Percentiles rank a stretch among this genome's conserved stretches.
These are phyloP conservation scores for Scutellaria minor DNA, from an alignment of 257 asterid genomes.

Conservation along the genomic window DNA sequence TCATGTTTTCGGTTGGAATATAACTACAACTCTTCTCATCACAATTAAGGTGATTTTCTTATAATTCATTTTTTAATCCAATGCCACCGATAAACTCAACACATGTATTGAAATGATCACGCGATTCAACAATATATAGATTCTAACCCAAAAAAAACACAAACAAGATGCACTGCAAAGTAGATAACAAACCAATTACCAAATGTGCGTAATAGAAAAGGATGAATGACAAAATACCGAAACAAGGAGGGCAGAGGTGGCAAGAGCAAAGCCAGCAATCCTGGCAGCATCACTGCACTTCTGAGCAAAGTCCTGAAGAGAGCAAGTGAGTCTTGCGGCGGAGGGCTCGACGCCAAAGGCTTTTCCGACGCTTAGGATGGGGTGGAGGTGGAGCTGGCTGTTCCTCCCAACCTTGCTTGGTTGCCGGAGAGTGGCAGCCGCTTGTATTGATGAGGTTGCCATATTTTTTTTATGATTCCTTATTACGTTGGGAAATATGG, in stretches of 20 bases:
- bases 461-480: slow-evolving; percentile 35
- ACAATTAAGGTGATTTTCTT: too few species aligned
- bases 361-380: slow-evolving; percentile 55
- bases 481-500: too few species aligned
- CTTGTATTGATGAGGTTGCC: slow-evolving; percentile 82
- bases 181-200: too few species aligned
- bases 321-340: slow-evolving; percentile 63
- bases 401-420: slow-evolving; percentile 73
- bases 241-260: slow-evolving; percentile 92
- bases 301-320: slow-evolving; percentile 79
- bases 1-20: too few species aligned
- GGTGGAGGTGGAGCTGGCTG: slow-evolving; percentile 56
- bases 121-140: too few species aligned
- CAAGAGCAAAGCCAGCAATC: slow-evolving; percentile 96
- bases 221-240: not conserved
- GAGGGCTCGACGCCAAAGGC: slow-evolving; percentile 70
- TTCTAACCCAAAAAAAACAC: too few species aligned
- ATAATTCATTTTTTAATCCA: too few species aligned
- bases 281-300: slow-evolving; percentile 88
- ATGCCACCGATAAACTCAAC: too few species aligned
- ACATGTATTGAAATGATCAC: too few species aligned
- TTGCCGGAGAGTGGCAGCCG: slow-evolving; percentile 90
- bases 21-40: too few species aligned
- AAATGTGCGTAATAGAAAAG: too few species aligned
- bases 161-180: too few species aligned